Percentiles rank a stretch among this genome's conserved stretches.
phyloP scores from a whole-genome alignment of 2,329 filamentous ascomycete genomes.

The Penicillium sp. region DNA sequence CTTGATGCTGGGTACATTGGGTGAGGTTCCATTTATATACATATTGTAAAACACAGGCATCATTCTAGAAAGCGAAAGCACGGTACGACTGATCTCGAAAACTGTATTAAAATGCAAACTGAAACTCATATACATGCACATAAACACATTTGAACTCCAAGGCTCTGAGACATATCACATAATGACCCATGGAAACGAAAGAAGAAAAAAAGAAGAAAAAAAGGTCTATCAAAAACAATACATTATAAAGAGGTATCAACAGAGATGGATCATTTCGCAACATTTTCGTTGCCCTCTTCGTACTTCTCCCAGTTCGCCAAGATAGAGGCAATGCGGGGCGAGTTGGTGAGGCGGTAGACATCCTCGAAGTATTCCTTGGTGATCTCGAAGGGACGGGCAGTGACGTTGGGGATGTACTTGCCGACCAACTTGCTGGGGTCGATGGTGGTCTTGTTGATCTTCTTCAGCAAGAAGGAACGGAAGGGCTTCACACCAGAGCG shows the following conservation, averaged over 20 bases:
- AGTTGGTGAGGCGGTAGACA: conserved; percentile 87
- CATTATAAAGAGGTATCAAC: conserved; percentile 18
- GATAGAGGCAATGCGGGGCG: conserved; percentile 46
- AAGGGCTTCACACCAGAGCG: conserved; percentile 98
- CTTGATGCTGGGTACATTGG: background rate
- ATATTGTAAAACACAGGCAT: background rate
- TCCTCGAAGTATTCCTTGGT: conserved; percentile 99
- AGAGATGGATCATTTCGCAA: conserved; percentile 11
- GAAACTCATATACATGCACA: conserved; percentile 18
- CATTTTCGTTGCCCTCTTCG: conserved; percentile 33
- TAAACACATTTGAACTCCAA: conserved; percentile 13
- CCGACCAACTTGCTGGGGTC: conserved; percentile 93
- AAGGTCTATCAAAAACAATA: conserved; percentile 16
- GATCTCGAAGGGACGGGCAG: conserved; percentile 85
- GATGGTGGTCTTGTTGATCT: conserved; percentile 98
- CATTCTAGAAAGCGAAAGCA: background rate
- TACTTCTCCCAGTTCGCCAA: conserved; percentile 81
- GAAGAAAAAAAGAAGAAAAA: background rate
- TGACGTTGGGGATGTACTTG: conserved; percentile 99
- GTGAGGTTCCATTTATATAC: background rate
- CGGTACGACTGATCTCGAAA: background rate
- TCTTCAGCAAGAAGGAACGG: conserved; percentile 96
- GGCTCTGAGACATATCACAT: conserved; percentile 20
- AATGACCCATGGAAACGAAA: conserved; percentile 12
- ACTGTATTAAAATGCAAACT: conserved; percentile 5